These are phyloP conservation scores for Plenodomus tracheiphilus DNA, from an alignment of 2,329 filamentous ascomycete species.

Conservation along the genomic window DNA sequence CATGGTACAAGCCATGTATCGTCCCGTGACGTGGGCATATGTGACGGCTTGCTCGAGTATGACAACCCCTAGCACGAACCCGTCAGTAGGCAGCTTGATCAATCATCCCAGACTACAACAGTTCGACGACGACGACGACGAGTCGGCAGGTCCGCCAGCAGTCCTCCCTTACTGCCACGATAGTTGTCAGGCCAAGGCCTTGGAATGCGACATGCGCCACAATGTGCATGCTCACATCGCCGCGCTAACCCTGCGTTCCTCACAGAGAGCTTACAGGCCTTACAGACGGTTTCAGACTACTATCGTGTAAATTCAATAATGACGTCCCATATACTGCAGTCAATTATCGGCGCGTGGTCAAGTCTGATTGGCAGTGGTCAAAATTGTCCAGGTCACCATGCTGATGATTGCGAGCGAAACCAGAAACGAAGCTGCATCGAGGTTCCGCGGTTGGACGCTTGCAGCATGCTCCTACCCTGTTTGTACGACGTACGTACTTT, in stretches of 20 bases:
- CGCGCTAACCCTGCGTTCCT: background rate
- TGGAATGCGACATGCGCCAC: background rate
- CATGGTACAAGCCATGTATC: no score
- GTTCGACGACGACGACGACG: no score
- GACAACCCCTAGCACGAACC: no score
- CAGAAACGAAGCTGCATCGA: background rate
- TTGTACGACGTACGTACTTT: constrained; percentile 6
- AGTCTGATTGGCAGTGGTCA: background rate
- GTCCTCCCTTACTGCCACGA: background rate
- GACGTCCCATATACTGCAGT: background rate
- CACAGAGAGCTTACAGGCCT: background rate
- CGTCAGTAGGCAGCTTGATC: no score
- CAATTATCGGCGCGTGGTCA: background rate
- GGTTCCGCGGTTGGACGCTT: background rate
- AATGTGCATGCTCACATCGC: background rate
- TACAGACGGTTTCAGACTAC: background rate
- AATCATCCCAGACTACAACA: no score
- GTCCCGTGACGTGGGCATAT: no score
- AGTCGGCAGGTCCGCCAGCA: background rate
- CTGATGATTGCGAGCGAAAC: background rate
- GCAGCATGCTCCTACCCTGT: background rate
- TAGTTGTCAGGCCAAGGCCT: background rate
- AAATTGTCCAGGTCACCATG: background rate
- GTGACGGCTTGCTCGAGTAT: no score
- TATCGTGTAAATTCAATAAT: background rate